These are phyloP conservation scores for Porogramme epimiltina DNA, from an alignment of 1,284 basidiomycete genomes.

Conservation along the genomic window DNA sequence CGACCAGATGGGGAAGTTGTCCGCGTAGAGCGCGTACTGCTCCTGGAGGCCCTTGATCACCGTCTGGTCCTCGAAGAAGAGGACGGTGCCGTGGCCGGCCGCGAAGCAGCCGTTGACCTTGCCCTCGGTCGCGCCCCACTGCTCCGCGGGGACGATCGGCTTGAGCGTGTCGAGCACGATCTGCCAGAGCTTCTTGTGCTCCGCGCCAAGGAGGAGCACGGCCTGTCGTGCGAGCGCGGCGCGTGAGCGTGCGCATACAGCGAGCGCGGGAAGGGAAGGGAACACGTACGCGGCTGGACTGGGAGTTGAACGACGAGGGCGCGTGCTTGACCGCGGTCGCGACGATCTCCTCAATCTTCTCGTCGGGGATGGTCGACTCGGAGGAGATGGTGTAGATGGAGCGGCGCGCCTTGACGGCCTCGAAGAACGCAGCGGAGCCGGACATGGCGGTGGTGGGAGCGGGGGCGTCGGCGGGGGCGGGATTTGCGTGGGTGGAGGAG, in stretches of 20 bases:
- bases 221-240: constrained; percentile 7
- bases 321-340: constrained; percentile 24
- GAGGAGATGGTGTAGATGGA: constrained; percentile 24
- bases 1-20: constrained; percentile 27
- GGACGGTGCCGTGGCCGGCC: constrained; percentile 27
- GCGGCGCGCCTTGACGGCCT: constrained; percentile 27
- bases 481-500: not conserved
- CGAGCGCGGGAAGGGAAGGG: not conserved
- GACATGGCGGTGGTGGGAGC: constrained; percentile 11
- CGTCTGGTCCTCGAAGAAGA: constrained; percentile 29
- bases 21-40: constrained; percentile 26
- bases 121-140: constrained; percentile 23
- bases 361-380: constrained; percentile 25
- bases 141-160: constrained; percentile 24
- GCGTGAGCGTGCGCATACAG: not conserved
- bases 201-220: constrained; percentile 25
- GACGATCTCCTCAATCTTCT: constrained; percentile 28
- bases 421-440: constrained; percentile 24
- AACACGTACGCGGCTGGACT: constrained; percentile 24
- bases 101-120: constrained; percentile 24
- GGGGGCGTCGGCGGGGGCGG: not conserved
- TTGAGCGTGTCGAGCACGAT: constrained; percentile 25
- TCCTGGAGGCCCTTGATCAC: constrained; percentile 24
- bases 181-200: constrained; percentile 31
- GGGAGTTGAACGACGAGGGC: constrained; percentile 29